phyloP scores from a whole-genome alignment of 345 rosid species.

The Litchi chinensis region DNA sequence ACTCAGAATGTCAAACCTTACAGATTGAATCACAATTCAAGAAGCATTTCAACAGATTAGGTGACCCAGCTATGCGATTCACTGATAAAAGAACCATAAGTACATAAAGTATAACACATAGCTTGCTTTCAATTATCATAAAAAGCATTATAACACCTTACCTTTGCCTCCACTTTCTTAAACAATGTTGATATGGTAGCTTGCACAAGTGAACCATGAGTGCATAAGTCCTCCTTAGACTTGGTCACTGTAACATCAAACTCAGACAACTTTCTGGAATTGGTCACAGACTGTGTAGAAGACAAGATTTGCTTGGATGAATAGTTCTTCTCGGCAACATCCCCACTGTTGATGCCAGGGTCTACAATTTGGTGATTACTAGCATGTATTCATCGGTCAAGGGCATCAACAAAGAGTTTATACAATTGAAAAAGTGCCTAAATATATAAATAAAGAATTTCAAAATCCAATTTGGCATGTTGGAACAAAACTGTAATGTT shows the following conservation, averaged over 20 bases:
- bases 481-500: constrained; percentile 6
- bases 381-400: constrained; percentile 32
- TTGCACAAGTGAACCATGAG: constrained; percentile 68
- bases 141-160: constrained; percentile 17
- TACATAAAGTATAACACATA: not conserved
- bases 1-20: not conserved
- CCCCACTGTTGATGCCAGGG: constrained; percentile 24
- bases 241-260: constrained; percentile 32
- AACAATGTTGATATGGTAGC: constrained; percentile 72
- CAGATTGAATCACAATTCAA: not conserved
- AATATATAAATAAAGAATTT: not conserved
- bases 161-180: constrained; percentile 73
- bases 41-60: not conserved
- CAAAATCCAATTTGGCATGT: constrained; percentile 9
- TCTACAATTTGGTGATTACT: constrained; percentile 25
- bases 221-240: constrained; percentile 33
- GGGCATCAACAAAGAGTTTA: constrained; percentile 20
- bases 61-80: not conserved
- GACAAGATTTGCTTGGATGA: constrained; percentile 19
- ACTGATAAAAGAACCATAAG: not conserved
- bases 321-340: constrained; percentile 21
- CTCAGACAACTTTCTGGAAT: constrained; percentile 33
- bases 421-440: not conserved
- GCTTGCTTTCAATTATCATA: not conserved
- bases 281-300: constrained; percentile 27